A percentile compares a stretch with the other conserved stretches of the same genome.
These are phyloP conservation scores for Pinus tabuliformis DNA, from an alignment of 75 land plant species.

Conservation along the genomic window DNA sequence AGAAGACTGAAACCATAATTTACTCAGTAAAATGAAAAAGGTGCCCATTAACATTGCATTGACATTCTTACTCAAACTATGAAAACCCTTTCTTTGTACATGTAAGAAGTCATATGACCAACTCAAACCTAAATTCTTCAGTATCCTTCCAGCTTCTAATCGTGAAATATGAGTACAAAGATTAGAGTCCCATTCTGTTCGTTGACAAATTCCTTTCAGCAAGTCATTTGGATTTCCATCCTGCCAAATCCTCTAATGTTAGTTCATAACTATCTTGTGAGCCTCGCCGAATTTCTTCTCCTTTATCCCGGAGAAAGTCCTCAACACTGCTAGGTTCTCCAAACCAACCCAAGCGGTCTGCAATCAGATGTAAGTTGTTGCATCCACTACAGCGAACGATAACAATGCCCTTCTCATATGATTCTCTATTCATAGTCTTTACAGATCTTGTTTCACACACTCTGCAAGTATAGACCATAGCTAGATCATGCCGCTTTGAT, in stretches of 20 bases:
- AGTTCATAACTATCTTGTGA: slow-evolving; percentile 68
- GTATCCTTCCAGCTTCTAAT: background rate
- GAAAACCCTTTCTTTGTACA: background rate
- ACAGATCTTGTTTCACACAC: slow-evolving; percentile 91
- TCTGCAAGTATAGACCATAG: slow-evolving; percentile 90
- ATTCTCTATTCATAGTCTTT: slow-evolving; percentile 79
- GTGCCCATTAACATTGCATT: background rate
- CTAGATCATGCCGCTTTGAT: slow-evolving; percentile 77
- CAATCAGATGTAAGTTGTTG: slow-evolving; percentile 86
- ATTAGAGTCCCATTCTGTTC: background rate
- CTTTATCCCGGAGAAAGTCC: slow-evolving; percentile 75
- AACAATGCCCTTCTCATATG: slow-evolving; percentile 94
- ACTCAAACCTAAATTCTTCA: background rate
- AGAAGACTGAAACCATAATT: background rate
- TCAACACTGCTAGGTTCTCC: slow-evolving; percentile 87
- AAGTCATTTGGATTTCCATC: slow-evolving; percentile 34
- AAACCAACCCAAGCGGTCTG: slow-evolving; percentile 93
- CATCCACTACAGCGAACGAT: slow-evolving; percentile 83
- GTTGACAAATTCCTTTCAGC: background rate
- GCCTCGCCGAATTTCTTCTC: slow-evolving; percentile 81
- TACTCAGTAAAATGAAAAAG: background rate
- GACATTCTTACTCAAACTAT: background rate
- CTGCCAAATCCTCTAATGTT: slow-evolving; percentile 82
- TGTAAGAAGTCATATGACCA: background rate
- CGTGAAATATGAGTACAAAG: background rate